Base-by-base conservation (phyloP, 805 yeast genomes). In the Saccharomycodes ludwigii region DNA sequence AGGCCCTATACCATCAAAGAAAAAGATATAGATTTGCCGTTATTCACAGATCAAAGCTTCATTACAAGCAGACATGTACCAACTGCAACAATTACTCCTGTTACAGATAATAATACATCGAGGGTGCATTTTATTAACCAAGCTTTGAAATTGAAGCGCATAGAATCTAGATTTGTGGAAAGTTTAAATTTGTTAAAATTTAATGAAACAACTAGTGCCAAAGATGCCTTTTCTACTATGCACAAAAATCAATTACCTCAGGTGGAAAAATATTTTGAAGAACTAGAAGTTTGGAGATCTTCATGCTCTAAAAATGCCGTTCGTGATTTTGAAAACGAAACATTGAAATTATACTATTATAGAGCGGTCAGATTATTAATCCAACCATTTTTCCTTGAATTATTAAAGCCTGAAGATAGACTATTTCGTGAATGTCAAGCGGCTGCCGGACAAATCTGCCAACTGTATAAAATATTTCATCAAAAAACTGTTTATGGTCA, bases 401-500 rank as follows among this genome's bases (percentile, higher is more conserved):
- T 72, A 5, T 50, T 75, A 42, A 71, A 70, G 36, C 80, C 81
- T 4, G 70, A 67, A 43, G 75, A 72, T 46, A 58, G 68, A 29
- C 52, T 75, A 19, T 73, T 75, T 47, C 60, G 66, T 32, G 79
- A 74, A 48, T 75, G 82, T 48, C 81, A 74, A 45, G 76, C 76
- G 2, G 80, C 79, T 16, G 79, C 81, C 1, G 82, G 81, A 18
- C 77, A 73, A 46, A 69, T 75, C 24, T 73, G 81, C 44, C 78
- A 71, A 40, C 56, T 73, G 17, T 71, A 73, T 47, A 71, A 73
- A 40, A 72, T 68, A 10, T 73, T 71, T 47, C 78, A 72, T 49
- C 74, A 73, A 43, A 70, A 66, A 41, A 71, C 79, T 0, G 70
- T 68, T 2, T 58, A 60, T 33, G 81, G 81, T 3, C 78, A 72